Evolutionary conservation across 805 yeast genomes (phyloP).

Genomic region (Ogataea ramenticola): DNA sequence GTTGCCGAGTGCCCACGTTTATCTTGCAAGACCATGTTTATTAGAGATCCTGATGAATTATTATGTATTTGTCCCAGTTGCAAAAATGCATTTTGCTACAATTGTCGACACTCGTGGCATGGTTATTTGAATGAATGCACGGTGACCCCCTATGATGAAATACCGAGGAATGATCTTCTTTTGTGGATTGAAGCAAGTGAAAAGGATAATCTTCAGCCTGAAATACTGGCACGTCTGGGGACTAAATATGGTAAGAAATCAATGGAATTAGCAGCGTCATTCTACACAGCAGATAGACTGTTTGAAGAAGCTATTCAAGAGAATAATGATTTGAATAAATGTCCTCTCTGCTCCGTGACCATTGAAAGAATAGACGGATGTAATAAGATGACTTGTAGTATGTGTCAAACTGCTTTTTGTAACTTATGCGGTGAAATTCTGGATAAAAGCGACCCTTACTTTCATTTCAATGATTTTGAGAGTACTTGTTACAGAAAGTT

Average conservation of each 20-base stretch:
- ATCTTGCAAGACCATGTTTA: conserved; percentile 37
- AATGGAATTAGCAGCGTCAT: conserved; percentile 35
- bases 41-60: conserved; percentile 38
- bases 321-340: conserved; percentile 35
- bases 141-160: conserved; percentile 22
- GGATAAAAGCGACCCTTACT: conserved; percentile 37
- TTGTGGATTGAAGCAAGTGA: conserved; percentile 25
- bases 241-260: conserved; percentile 38
- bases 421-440: conserved; percentile 43
- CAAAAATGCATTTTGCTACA: conserved; percentile 45
- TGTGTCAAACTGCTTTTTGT: conserved; percentile 45
- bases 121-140: conserved; percentile 41
- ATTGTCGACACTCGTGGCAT: conserved; percentile 57
- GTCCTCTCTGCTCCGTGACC: conserved; percentile 45
- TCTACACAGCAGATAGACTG: conserved; percentile 38
- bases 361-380: conserved; percentile 57
- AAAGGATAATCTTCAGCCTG: conserved; percentile 25
- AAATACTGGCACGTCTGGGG: conserved; percentile 18
- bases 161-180: conserved; percentile 31
- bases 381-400: conserved; percentile 51
- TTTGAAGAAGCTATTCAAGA: conserved; percentile 37
- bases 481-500: conserved; percentile 41
- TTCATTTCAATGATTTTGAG: conserved; percentile 37
- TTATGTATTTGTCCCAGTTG: conserved; percentile 45
- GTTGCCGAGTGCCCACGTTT: conserved; percentile 44